phyloP scores from a whole-genome alignment of 768 basidiomycete species.

The Rhizopogon vinicolor region DNA sequence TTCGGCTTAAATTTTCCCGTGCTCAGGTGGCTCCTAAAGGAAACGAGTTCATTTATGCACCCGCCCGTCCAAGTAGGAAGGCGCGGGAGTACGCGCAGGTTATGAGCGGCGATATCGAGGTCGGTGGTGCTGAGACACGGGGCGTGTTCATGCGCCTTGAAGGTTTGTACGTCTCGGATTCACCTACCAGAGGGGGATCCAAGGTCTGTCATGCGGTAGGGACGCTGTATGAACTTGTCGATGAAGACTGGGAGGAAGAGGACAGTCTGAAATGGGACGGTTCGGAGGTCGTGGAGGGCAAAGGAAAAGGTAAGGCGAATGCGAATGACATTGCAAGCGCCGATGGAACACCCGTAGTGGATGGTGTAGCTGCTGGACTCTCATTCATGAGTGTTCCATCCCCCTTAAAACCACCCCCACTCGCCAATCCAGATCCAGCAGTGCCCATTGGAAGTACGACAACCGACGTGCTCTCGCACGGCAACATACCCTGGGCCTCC shows the following conservation, averaged over 20 bases:
- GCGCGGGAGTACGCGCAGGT: slow-evolving; percentile 22
- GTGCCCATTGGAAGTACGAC: slow-evolving; percentile 15
- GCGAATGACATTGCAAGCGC: slow-evolving; percentile 8
- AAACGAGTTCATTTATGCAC: slow-evolving; percentile 50
- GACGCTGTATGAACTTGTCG: slow-evolving; percentile 74
- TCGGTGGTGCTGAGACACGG: slow-evolving; percentile 51
- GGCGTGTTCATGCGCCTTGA: slow-evolving; percentile 73
- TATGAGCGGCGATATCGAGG: slow-evolving; percentile 7
- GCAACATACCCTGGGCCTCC: slow-evolving; percentile 16
- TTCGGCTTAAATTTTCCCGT: slow-evolving; percentile 70
- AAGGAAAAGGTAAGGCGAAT: slow-evolving; percentile 28
- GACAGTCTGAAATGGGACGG: background rate
- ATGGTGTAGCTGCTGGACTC: slow-evolving; percentile 3
- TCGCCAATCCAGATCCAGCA: slow-evolving; percentile 25
- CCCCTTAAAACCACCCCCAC: slow-evolving; percentile 26
- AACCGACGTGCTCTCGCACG: slow-evolving; percentile 8
- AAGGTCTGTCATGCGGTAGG: slow-evolving; percentile 68
- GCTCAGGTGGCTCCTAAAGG: slow-evolving; percentile 65
- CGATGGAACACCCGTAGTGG: slow-evolving; percentile 3
- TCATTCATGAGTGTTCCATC: slow-evolving; percentile 13
- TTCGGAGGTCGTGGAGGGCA: slow-evolving; percentile 2
- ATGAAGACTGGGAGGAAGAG: slow-evolving; percentile 62
- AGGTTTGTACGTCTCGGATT: slow-evolving; percentile 60
- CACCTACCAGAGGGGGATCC: slow-evolving; percentile 34
- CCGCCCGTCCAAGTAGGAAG: slow-evolving; percentile 49